phyloP scores from a whole-genome alignment of 1,284 basidiomycete genomes.

The Waitea zeae region DNA sequence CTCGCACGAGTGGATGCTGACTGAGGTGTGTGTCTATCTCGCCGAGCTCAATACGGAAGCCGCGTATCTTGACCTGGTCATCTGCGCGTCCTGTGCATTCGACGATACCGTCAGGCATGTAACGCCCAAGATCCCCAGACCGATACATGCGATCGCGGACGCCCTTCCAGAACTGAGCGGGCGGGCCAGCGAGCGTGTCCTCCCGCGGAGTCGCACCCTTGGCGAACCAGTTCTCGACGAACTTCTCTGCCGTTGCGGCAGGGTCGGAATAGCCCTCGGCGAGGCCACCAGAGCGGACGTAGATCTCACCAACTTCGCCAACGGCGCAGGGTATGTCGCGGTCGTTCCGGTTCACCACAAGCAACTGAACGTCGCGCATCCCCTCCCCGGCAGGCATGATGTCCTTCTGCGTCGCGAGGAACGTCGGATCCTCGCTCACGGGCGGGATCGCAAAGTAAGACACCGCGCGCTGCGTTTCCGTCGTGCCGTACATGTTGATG shows the following conservation, averaged over 20 bases:
- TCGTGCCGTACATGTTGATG: constrained; percentile 99
- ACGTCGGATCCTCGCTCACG: constrained; percentile 73
- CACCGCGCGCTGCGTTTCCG: constrained; percentile 97
- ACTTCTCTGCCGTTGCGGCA: constrained; percentile 79
- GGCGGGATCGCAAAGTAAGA: constrained; percentile 94
- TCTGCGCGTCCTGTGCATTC: constrained; percentile 97
- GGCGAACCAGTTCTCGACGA: constrained; percentile 86
- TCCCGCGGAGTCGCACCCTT: constrained; percentile 27
- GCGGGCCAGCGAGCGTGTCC: constrained; percentile 64
- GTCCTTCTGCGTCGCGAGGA: constrained; percentile 91
- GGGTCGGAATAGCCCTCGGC: constrained; percentile 91
- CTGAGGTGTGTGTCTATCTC: constrained; percentile 97
- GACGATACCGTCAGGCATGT: constrained; percentile 84
- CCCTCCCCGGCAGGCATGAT: constrained; percentile 97
- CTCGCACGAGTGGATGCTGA: constrained; percentile 84
- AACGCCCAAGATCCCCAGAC: constrained; percentile 92
- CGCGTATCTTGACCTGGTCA: constrained; percentile 99
- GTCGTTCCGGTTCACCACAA: constrained; percentile 93
- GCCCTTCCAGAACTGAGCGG: constrained; percentile 85
- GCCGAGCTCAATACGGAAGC: constrained; percentile 96
- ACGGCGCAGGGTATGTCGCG: constrained; percentile 80
- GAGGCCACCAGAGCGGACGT: constrained; percentile 90
- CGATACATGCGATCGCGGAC: constrained; percentile 96
- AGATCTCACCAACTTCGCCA: constrained; percentile 97
- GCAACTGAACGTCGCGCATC: constrained; percentile 95